Conservation (phyloP, 805 yeast species). For the Myxozyma neglecta region DNA sequence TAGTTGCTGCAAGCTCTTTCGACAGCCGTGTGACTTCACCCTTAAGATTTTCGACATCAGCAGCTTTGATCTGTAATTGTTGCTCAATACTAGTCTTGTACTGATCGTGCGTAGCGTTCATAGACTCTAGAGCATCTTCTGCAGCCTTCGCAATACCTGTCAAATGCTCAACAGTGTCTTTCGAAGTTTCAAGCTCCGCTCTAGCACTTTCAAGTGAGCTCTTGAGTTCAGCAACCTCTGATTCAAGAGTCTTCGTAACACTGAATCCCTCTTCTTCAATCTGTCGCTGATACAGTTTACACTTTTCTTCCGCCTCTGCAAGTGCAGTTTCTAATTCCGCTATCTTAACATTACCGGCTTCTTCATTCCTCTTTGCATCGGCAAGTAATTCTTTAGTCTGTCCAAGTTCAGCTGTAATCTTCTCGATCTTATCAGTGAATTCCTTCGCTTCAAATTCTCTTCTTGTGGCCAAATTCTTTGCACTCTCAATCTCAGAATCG, state of each 20-base stretch:
- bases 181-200: constrained; percentile 57
- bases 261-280: constrained; percentile 34
- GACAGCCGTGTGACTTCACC: constrained; percentile 34
- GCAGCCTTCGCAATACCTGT: constrained; percentile 63
- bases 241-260: constrained; percentile 36
- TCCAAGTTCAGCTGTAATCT: constrained; percentile 48
- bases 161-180: constrained; percentile 59
- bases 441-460: constrained; percentile 59
- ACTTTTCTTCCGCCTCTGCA: constrained; percentile 35
- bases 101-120: constrained; percentile 56
- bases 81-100: constrained; percentile 40
- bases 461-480: constrained; percentile 51
- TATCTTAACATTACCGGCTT: constrained; percentile 45
- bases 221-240: constrained; percentile 40
- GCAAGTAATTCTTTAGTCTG: constrained; percentile 46
- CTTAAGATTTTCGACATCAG: constrained; percentile 18
- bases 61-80: constrained; percentile 9
- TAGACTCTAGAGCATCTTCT: constrained; percentile 59
- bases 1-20: constrained; percentile 31
- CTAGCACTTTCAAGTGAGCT: constrained; percentile 50
- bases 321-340: constrained; percentile 40
- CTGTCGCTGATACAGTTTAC: constrained; percentile 37
- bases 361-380: constrained; percentile 45
- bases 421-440: constrained; percentile 55
- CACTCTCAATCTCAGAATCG: constrained; percentile 51